Percentiles rank a stretch among this genome's conserved stretches.
Conservation (phyloP, 805 yeast species). For the Candida verbasci region DNA sequence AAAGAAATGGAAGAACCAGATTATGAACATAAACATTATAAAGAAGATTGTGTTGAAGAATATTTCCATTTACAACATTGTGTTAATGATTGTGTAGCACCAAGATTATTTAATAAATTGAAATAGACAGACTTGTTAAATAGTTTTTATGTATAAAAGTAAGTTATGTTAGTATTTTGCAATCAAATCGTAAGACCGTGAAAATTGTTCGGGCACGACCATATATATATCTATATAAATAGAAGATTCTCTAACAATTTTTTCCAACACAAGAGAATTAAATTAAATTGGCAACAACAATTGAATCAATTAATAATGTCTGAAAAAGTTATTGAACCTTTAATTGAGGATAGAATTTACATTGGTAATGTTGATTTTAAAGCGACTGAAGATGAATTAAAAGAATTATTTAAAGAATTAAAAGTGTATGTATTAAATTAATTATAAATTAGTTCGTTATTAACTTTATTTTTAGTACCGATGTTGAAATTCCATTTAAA, state of each 20-base stretch:
- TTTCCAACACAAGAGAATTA: constrained; percentile 1
- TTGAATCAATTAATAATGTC: constrained; percentile 1
- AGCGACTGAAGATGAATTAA: constrained; percentile 41
- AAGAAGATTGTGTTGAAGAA: constrained; percentile 98
- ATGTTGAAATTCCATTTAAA: constrained; percentile 50
- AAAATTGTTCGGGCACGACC: background rate
- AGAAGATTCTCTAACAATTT: background rate
- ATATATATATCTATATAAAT: too few relatives aligned
- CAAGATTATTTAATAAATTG: constrained; percentile 81
- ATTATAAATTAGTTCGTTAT: constrained; percentile 10
- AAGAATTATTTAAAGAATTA: constrained; percentile 46
- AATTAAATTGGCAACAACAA: background rate
- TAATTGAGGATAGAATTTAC: constrained; percentile 43
- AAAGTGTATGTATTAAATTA: constrained; percentile 26
- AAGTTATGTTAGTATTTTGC: background rate
- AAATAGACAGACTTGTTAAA: too few relatives aligned
- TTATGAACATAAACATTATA: constrained; percentile 73
- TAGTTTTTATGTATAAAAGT: background rate
- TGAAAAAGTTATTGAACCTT: constrained; percentile 14
- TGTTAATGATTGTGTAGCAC: constrained; percentile 86
- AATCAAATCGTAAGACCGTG: background rate
- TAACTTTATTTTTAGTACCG: constrained; percentile 20
- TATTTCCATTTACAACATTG: constrained; percentile 96
- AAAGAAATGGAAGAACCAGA: constrained; percentile 80
- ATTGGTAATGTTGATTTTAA: constrained; percentile 40